Conservation (phyloP, 164 flowering plant genomes). For the Warburgia ugandensis region DNA sequence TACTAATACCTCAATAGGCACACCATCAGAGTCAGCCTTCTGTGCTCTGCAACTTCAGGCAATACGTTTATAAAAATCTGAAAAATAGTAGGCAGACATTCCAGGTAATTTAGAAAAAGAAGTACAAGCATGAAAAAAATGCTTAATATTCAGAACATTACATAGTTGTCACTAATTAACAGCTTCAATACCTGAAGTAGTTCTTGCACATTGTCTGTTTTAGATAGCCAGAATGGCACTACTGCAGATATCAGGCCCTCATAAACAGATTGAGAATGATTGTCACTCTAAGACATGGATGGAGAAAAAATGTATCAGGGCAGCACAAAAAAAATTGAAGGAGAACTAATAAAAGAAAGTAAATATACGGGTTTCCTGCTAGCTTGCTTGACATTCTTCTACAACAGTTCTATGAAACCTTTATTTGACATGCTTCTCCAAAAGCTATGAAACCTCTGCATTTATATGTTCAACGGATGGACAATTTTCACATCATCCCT, state of each 20-base stretch:
- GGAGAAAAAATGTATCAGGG: not conserved
- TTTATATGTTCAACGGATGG: no score
- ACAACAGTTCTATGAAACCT: no score
- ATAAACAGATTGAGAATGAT: conserved; percentile 59
- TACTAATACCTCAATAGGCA: conserved; percentile 55
- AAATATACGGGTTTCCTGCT: no score
- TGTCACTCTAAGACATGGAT: conserved; percentile 42
- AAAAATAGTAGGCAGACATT: no score
- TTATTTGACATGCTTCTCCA: no score
- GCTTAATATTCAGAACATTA: not conserved
- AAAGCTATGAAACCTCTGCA: no score
- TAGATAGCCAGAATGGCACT: conserved; percentile 74
- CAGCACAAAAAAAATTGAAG: not conserved
- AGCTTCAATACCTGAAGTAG: conserved; percentile 57
- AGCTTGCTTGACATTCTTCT: no score
- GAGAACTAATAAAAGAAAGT: not conserved
- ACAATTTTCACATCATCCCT: no score
- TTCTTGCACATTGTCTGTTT: conserved; percentile 28
- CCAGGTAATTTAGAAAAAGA: no score
- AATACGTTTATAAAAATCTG: conserved; percentile 66
- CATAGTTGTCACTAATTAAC: not conserved
- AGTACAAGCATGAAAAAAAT: not conserved
- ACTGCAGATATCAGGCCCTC: conserved; percentile 73
- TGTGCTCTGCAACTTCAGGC: conserved; percentile 67
- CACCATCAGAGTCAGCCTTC: conserved; percentile 52